Evolutionary conservation across 1,284 basidiomycete species (phyloP).

Genomic region (Ustilago nuda): DNA sequence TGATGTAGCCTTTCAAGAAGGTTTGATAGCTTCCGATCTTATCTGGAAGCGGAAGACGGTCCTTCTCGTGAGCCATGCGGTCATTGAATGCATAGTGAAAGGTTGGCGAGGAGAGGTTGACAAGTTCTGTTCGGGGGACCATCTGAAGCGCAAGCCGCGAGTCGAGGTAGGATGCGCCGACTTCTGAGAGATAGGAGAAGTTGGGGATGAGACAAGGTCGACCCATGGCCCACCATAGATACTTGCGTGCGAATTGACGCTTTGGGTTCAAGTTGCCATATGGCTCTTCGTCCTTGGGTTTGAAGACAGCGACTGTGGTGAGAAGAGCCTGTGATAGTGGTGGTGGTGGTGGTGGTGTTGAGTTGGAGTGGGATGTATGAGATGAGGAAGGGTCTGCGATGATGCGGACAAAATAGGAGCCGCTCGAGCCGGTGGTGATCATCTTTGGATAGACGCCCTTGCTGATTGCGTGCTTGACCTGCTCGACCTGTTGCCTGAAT

Average conservation of each 20-base stretch:
- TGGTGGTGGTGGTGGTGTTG: constrained; percentile 2
- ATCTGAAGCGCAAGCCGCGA: constrained; percentile 80
- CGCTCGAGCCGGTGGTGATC: constrained; percentile 65
- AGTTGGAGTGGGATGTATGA: not conserved
- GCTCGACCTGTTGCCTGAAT: constrained; percentile 46
- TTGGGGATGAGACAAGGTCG: constrained; percentile 67
- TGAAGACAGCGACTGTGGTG: constrained; percentile 63
- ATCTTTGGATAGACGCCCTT: constrained; percentile 64
- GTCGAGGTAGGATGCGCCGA: constrained; percentile 87
- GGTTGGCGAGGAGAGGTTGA: constrained; percentile 76
- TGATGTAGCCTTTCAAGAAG: constrained; percentile 85
- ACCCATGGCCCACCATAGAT: constrained; percentile 69
- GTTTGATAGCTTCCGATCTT: constrained; percentile 87
- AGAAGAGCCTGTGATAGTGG: not conserved
- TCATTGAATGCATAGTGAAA: constrained; percentile 65
- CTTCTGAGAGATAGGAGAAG: constrained; percentile 74
- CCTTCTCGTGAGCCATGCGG: constrained; percentile 53
- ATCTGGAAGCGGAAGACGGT: constrained; percentile 42
- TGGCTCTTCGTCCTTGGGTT: constrained; percentile 68
- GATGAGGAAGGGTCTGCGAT: constrained; percentile 4
- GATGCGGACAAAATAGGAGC: constrained; percentile 64
- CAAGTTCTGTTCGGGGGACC: constrained; percentile 86
- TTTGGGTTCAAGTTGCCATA: constrained; percentile 67
- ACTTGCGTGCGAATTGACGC: constrained; percentile 66
- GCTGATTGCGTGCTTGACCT: constrained; percentile 57